These are phyloP conservation scores for Thuja plicata DNA, from an alignment of 83 land plant genomes.

Conservation along the genomic window DNA sequence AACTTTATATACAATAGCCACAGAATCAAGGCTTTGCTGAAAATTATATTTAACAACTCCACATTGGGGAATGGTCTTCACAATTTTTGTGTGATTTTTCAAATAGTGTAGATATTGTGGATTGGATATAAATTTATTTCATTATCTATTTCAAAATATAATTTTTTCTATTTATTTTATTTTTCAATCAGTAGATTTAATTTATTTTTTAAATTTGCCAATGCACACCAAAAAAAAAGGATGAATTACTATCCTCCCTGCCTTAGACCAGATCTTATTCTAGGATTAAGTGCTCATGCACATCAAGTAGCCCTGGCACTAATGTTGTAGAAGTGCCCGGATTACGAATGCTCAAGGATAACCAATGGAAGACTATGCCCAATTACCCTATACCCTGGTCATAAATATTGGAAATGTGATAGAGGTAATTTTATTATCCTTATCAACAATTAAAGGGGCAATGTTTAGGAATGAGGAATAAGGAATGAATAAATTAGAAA, in stretches of 20 bases:
- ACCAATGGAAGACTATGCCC: slow-evolving; percentile 41
- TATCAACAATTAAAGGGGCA: background rate
- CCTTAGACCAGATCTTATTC: no score
- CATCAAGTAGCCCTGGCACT: slow-evolving; percentile 41
- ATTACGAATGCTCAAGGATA: slow-evolving; percentile 37
- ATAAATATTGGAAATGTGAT: slow-evolving; percentile 41
- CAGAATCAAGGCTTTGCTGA: background rate
- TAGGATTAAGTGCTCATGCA: slow-evolving; percentile 20
- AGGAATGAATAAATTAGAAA: background rate
- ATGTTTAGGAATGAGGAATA: background rate
- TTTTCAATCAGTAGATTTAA: no score
- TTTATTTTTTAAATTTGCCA: no score
- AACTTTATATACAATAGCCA: background rate
- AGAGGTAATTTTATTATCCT: slow-evolving; percentile 17
- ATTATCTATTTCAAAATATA: no score
- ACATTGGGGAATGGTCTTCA: background rate
- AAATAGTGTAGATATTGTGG: no score
- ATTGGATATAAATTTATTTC: no score
- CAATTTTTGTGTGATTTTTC: no score
- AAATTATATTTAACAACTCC: background rate
- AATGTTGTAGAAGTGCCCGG: slow-evolving; percentile 31
- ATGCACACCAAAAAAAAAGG: no score
- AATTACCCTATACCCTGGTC: slow-evolving; percentile 24
- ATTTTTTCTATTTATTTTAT: no score
- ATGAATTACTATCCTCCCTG: no score